Percentiles rank a stretch among this genome's conserved stretches.
Conservation (phyloP, 768 basidiomycete species). For the Psilocybe cubensis region DNA sequence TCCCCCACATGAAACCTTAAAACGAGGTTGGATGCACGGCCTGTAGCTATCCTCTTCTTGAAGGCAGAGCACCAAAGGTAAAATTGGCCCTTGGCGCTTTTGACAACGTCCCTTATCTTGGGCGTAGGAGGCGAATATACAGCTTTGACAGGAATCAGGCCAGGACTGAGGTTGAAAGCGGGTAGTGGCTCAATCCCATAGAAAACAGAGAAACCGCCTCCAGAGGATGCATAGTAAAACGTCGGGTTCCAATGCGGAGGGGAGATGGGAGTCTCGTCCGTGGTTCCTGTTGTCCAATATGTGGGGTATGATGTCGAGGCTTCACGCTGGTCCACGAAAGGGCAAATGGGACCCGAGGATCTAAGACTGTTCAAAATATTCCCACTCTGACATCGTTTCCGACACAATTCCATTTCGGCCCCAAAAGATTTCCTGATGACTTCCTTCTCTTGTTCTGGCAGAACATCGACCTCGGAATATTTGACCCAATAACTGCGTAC, state of each 20-base stretch:
- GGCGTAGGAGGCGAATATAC: not conserved
- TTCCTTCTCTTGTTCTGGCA: slow-evolving; percentile 24
- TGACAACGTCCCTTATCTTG: slow-evolving; percentile 26
- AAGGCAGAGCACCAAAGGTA: slow-evolving; percentile 34
- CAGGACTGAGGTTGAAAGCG: slow-evolving; percentile 44
- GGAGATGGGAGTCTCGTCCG: slow-evolving; percentile 24
- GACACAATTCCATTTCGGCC: slow-evolving; percentile 20
- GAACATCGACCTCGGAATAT: slow-evolving; percentile 32
- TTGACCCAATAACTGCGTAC: slow-evolving; percentile 44
- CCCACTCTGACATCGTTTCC: not conserved
- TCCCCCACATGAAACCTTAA: slow-evolving; percentile 48
- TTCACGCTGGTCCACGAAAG: not conserved
- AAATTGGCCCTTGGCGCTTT: slow-evolving; percentile 37
- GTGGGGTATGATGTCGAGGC: slow-evolving; percentile 14
- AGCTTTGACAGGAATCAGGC: slow-evolving; percentile 23
- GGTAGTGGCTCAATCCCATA: slow-evolving; percentile 46
- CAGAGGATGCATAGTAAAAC: slow-evolving; percentile 43
- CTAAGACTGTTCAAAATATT: slow-evolving; percentile 22
- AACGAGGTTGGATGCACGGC: slow-evolving; percentile 14
- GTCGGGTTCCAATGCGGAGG: slow-evolving; percentile 45
- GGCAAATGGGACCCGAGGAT: slow-evolving; percentile 40
- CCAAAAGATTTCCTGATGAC: slow-evolving; percentile 23
- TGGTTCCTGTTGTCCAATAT: slow-evolving; percentile 49
- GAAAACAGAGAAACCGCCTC: slow-evolving; percentile 42
- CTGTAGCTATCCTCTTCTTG: slow-evolving; percentile 14